Evolutionary conservation across 495 filamentous ascomycete species (phyloP).

Genomic region (Neurospora sp.): DNA sequence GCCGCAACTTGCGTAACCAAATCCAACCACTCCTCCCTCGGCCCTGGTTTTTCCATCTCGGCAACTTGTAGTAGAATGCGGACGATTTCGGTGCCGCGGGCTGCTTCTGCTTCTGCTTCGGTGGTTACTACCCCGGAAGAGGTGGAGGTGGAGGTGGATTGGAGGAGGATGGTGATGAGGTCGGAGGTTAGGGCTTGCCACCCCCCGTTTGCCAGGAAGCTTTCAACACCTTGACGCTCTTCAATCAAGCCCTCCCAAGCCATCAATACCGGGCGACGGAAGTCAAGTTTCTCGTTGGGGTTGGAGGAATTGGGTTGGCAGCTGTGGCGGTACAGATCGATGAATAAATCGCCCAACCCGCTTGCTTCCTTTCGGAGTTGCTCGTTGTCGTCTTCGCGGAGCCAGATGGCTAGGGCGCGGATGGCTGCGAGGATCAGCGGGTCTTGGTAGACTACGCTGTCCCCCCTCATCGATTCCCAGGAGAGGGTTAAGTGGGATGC

Average conservation of each 20-base stretch:
- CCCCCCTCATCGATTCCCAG: slow-evolving; percentile 38
- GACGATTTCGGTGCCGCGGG: slow-evolving; percentile 42
- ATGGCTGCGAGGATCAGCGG: slow-evolving; percentile 43
- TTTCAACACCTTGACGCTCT: slow-evolving; percentile 32
- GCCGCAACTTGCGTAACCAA: slow-evolving; percentile 29
- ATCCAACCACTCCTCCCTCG: slow-evolving; percentile 40
- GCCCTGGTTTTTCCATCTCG: slow-evolving; percentile 27
- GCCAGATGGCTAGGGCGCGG: slow-evolving; percentile 46
- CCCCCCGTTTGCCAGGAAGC: slow-evolving; percentile 33
- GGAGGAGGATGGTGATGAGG: slow-evolving; percentile 30
- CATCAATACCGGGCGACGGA: slow-evolving; percentile 40
- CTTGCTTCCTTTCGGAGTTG: slow-evolving; percentile 39
- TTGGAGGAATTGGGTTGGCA: neutral
- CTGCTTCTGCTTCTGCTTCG: slow-evolving; percentile 18
- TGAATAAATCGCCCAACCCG: slow-evolving; percentile 47
- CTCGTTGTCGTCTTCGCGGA: slow-evolving; percentile 54
- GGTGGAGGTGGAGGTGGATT: slow-evolving; percentile 6
- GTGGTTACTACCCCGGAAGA: neutral
- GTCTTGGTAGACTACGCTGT: slow-evolving; percentile 23
- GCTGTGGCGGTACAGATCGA: slow-evolving; percentile 40
- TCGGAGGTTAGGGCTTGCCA: slow-evolving; percentile 41
- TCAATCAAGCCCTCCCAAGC: slow-evolving; percentile 42
- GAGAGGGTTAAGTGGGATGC: slow-evolving; percentile 32
- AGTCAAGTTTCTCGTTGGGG: slow-evolving; percentile 27
- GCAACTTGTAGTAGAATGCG: slow-evolving; percentile 37